phyloP scores from a whole-genome alignment of 768 basidiomycete genomes.

The Filobasidium floriforme region DNA sequence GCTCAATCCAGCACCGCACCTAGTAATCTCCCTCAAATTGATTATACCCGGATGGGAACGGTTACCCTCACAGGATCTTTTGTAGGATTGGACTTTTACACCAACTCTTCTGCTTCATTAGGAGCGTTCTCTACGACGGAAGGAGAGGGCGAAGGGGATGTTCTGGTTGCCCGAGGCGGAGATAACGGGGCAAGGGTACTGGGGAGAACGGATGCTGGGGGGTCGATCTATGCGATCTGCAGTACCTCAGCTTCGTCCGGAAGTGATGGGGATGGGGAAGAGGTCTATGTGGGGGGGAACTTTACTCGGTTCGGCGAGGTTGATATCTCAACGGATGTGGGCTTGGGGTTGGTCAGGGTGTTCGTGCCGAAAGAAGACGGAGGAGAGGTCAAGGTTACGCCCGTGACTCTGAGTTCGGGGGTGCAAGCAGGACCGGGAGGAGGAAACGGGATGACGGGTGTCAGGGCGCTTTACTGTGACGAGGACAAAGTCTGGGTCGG shows the following conservation, averaged over 20 bases:
- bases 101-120: slow-evolving; percentile 60
- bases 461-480: slow-evolving; percentile 75
- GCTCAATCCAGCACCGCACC: slow-evolving; percentile 31
- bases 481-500: slow-evolving; percentile 41
- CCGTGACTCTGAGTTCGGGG: background rate
- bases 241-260: too few species aligned
- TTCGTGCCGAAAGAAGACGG: slow-evolving; percentile 54
- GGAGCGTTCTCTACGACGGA: slow-evolving; percentile 23
- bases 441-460: slow-evolving; percentile 21
- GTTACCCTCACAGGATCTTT: slow-evolving; percentile 85
- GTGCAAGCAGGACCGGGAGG: background rate
- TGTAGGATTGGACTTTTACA: slow-evolving; percentile 71
- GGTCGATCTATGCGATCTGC: slow-evolving; percentile 67
- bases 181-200: slow-evolving; percentile 60
- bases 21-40: slow-evolving; percentile 53
- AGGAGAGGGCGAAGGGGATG: background rate
- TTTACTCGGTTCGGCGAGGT: slow-evolving; percentile 51
- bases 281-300: slow-evolving; percentile 72
- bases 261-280: slow-evolving; percentile 41
- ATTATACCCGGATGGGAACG: slow-evolving; percentile 77
- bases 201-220: slow-evolving; percentile 72
- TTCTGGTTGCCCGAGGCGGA: slow-evolving; percentile 59
- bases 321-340: slow-evolving; percentile 39
- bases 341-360: slow-evolving; percentile 55
- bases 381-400: background rate